These are phyloP conservation scores for Tuber brumale DNA, from an alignment of 495 filamentous ascomycete genomes.

Conservation along the genomic window DNA sequence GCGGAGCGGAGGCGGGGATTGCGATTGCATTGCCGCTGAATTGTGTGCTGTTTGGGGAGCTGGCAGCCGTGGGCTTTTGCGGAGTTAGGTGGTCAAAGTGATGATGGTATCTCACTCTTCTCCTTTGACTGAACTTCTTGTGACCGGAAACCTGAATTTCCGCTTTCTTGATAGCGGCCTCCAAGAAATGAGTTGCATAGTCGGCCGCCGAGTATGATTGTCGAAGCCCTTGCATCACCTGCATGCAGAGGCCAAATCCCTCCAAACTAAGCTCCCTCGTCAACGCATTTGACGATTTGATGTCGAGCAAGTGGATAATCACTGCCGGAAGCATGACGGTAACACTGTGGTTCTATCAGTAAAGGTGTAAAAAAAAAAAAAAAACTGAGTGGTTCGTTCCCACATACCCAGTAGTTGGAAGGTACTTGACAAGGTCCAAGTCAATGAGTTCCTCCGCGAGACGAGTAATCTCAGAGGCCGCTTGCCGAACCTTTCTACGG, in stretches of 20 bases:
- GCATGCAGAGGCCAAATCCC: constrained; percentile 80
- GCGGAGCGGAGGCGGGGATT: constrained; percentile 36
- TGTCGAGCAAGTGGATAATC: constrained; percentile 84
- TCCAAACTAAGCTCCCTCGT: constrained; percentile 61
- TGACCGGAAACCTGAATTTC: constrained; percentile 51
- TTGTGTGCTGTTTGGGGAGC: not conserved
- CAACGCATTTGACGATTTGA: constrained; percentile 66
- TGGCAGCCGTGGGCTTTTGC: constrained; percentile 1
- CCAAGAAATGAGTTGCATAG: constrained; percentile 76
- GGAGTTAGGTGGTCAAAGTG: constrained; percentile 11
- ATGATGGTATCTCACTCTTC: constrained; percentile 26
- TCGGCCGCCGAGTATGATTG: constrained; percentile 83
- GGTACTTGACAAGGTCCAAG: constrained; percentile 63
- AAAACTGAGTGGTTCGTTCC: not conserved
- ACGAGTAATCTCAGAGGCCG: constrained; percentile 70
- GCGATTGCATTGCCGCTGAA: constrained; percentile 25
- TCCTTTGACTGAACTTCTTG: constrained; percentile 28
- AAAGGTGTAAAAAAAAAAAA: not conserved
- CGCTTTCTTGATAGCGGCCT: constrained; percentile 75
- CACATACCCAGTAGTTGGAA: constrained; percentile 66
- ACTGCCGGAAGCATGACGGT: constrained; percentile 84
- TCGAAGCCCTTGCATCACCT: constrained; percentile 68
- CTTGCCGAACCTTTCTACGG: constrained; percentile 66
- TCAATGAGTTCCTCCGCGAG: constrained; percentile 67
- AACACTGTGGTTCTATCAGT: constrained; percentile 45